Percentiles rank a stretch among this genome's conserved stretches.
These are phyloP conservation scores for Trichophyton schoenleinii DNA, from an alignment of 2,329 filamentous ascomycete genomes.

Conservation along the genomic window DNA sequence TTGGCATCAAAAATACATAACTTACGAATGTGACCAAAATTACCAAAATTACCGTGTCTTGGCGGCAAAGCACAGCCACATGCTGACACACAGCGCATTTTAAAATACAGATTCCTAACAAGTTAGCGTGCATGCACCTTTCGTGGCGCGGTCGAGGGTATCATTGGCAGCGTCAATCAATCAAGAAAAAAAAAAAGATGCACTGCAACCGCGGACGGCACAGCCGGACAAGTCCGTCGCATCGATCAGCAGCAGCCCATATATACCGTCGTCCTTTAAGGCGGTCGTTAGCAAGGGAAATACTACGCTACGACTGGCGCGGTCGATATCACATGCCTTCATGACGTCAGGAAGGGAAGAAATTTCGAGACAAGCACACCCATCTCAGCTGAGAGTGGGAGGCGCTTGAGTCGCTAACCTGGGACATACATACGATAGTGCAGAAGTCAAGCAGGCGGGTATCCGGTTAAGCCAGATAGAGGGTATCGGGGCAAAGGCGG, in stretches of 20 bases:
- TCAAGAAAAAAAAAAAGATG: not conserved
- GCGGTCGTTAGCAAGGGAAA: not conserved
- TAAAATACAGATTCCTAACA: not conserved
- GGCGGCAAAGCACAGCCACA: not conserved
- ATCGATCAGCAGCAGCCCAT: not conserved
- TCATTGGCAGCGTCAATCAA: not conserved
- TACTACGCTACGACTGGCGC: not conserved
- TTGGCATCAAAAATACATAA: not conserved
- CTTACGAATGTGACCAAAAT: not conserved
- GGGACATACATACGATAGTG: not conserved
- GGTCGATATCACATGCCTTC: not conserved
- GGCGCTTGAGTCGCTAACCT: not conserved
- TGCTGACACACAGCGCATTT: not conserved
- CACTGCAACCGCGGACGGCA: slow-evolving; percentile 1
- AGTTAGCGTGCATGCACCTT: not conserved
- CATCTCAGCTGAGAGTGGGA: slow-evolving; percentile 2
- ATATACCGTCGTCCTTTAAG: not conserved
- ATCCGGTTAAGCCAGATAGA: not conserved
- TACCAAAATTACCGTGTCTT: not conserved
- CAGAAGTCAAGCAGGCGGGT: not conserved
- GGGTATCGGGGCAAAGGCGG: not conserved
- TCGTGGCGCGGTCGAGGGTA: not conserved
- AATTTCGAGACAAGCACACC: not conserved
- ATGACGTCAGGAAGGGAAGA: not conserved
- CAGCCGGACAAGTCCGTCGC: slow-evolving; percentile 1